Conservation (phyloP, 345 rosid genomes). For the Erucastrum elatum region DNA sequence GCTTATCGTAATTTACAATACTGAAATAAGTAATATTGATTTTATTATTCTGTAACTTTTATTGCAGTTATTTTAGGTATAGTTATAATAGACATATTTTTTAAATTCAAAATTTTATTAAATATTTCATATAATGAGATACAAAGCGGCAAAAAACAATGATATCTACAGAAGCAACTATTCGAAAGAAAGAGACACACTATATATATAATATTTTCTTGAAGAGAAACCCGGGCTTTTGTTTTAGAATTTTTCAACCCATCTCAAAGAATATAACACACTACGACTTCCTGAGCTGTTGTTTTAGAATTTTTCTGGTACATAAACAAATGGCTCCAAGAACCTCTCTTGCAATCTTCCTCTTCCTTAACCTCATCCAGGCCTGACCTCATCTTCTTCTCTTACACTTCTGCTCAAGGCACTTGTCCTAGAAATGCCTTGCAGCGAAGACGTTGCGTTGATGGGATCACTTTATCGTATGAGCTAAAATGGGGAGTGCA, state of each 20-base stretch:
- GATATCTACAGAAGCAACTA: too few relatives aligned
- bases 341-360: neutral
- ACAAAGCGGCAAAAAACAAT: too few relatives aligned
- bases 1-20: neutral
- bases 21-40: too few relatives aligned
- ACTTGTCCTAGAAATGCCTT: neutral
- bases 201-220: too few relatives aligned
- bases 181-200: too few relatives aligned
- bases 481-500: neutral
- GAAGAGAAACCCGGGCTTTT: too few relatives aligned
- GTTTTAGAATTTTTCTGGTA: neutral
- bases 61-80: too few relatives aligned
- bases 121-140: too few relatives aligned
- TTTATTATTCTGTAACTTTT: too few relatives aligned
- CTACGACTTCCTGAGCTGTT: neutral
- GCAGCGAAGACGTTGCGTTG: neutral
- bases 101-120: too few relatives aligned
- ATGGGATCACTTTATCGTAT: neutral
- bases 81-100: neutral
- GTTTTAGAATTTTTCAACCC: too few relatives aligned
- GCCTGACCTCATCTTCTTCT: neutral
- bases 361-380: neutral
- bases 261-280: neutral
- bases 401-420: neutral
- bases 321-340: neutral